Conservation (phyloP, 2,329 filamentous ascomycete genomes). For the Botrytis fabae region DNA sequence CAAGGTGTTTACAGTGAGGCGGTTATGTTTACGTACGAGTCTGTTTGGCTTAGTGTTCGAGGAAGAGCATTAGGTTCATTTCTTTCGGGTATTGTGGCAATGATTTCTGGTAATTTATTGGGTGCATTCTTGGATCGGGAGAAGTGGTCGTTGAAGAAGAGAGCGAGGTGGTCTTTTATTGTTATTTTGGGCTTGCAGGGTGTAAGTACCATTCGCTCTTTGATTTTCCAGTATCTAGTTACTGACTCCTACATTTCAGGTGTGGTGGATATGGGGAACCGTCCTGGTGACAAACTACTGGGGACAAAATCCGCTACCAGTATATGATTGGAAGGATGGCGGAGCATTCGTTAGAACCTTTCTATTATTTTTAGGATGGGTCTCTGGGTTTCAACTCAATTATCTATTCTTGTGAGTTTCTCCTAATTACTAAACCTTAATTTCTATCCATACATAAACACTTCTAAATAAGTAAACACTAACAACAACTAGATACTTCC, state of each 20-base stretch:
- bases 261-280: constrained; percentile 72
- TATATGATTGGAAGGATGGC: constrained; percentile 63
- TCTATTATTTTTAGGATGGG: constrained; percentile 66
- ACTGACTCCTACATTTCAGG: neutral
- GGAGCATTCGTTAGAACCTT: constrained; percentile 66
- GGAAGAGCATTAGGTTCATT: constrained; percentile 70
- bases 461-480: neutral
- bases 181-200: constrained; percentile 53
- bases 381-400: constrained; percentile 69
- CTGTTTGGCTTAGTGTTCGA: constrained; percentile 69
- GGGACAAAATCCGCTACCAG: constrained; percentile 50
- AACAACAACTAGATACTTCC: constrained; percentile 57
- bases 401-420: constrained; percentile 65
- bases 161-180: constrained; percentile 35
- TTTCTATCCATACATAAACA: neutral
- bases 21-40: constrained; percentile 69
- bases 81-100: constrained; percentile 65
- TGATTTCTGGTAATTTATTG: constrained; percentile 64
- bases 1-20: constrained; percentile 71
- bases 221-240: neutral
- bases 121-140: constrained; percentile 45
- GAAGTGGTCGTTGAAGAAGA: constrained; percentile 31
- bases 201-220: constrained; percentile 35
- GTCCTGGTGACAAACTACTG: constrained; percentile 63
- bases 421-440: accelerated